phyloP scores from a whole-genome alignment of 2,329 filamentous ascomycete species.

The Lachnellula subtilissima region DNA sequence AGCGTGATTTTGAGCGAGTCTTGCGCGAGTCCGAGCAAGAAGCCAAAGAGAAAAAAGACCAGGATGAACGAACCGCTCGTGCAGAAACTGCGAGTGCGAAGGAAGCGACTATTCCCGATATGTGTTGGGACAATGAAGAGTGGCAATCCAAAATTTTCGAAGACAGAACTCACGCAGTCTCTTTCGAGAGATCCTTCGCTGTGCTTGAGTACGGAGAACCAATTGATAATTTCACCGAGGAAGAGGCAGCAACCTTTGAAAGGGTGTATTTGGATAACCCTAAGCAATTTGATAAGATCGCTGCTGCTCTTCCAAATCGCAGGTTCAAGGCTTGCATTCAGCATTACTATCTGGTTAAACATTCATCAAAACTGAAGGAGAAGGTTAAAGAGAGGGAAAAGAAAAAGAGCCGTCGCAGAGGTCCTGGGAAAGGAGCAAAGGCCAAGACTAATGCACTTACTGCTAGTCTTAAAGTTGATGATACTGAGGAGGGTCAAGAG shows the following conservation, averaged over 20 bases:
- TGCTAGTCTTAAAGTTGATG: slow-evolving; percentile 57
- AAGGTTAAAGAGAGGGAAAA: slow-evolving; percentile 53
- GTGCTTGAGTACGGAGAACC: slow-evolving; percentile 69
- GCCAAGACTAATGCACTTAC: slow-evolving; percentile 60
- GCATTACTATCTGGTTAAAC: slow-evolving; percentile 80
- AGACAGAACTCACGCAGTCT: slow-evolving; percentile 61
- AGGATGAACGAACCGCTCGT: slow-evolving; percentile 58
- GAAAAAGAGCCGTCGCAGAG: slow-evolving; percentile 43
- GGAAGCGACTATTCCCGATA: slow-evolving; percentile 68
- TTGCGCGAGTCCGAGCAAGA: slow-evolving; percentile 67
- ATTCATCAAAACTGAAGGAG: slow-evolving; percentile 70
- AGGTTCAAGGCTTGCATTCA: slow-evolving; percentile 78
- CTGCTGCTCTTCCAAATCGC: slow-evolving; percentile 60
- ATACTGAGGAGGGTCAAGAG: slow-evolving; percentile 29
- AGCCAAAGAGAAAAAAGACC: slow-evolving; percentile 65
- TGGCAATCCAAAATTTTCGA: slow-evolving; percentile 54
- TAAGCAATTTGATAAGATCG: slow-evolving; percentile 79
- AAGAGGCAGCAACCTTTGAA: slow-evolving; percentile 67
- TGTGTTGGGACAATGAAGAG: slow-evolving; percentile 60
- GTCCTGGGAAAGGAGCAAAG: slow-evolving; percentile 46
- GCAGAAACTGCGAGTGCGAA: slow-evolving; percentile 71
- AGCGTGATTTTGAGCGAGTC: slow-evolving; percentile 68
- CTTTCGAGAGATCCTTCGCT: slow-evolving; percentile 61
- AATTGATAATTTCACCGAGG: slow-evolving; percentile 67
- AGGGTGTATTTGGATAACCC: slow-evolving; percentile 69